A percentile compares a stretch with the other conserved stretches of the same genome.
phyloP scores from a whole-genome alignment of 306 rosid species.

The Alnus rubra region DNA sequence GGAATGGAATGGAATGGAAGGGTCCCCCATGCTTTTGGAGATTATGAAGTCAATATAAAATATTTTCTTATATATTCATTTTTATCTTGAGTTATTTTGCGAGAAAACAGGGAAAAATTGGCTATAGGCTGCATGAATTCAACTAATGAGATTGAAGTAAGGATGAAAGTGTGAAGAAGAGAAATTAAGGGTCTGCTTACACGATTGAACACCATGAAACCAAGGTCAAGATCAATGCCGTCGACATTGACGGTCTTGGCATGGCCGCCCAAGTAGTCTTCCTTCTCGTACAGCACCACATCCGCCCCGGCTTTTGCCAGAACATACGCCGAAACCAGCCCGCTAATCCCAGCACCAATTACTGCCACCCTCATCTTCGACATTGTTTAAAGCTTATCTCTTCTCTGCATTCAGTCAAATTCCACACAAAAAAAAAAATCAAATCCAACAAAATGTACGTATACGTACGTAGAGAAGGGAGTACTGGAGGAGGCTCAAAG shows the following conservation, averaged over 20 bases:
- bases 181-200: conserved; percentile 31
- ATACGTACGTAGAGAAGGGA: too few relatives aligned
- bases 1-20: neutral
- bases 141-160: too few relatives aligned
- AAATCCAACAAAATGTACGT: neutral
- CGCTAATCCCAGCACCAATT: conserved; percentile 76
- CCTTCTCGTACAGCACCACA: conserved; percentile 67
- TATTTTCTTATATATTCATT: too few relatives aligned
- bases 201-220: conserved; percentile 88
- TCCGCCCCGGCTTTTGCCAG: conserved; percentile 47
- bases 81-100: too few relatives aligned
- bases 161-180: too few relatives aligned
- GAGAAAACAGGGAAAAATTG: too few relatives aligned
- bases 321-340: conserved; percentile 58
- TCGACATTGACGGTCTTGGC: conserved; percentile 54
- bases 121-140: too few relatives aligned
- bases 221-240: conserved; percentile 72
- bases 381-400: neutral
- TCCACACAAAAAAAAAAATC: neutral
- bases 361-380: conserved; percentile 69
- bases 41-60: neutral
- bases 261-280: conserved; percentile 74
- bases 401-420: neutral
- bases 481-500: too few relatives aligned
- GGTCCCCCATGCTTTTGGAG: neutral